phyloP scores from a whole-genome alignment of 2,329 filamentous ascomycete genomes.

The Calonectria fujianensis region DNA sequence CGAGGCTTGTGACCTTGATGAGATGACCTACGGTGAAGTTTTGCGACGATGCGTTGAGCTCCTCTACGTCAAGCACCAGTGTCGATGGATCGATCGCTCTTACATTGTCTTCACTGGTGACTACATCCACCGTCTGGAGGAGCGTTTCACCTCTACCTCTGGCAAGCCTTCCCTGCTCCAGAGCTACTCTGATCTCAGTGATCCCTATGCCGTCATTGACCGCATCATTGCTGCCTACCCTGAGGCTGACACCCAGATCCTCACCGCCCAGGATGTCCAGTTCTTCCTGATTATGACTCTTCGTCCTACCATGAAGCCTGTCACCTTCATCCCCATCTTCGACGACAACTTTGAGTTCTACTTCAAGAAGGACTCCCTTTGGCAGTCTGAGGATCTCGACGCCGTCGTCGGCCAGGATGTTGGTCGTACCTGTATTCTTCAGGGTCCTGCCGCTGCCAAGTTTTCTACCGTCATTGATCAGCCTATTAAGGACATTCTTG shows the following conservation, averaged over 20 bases:
- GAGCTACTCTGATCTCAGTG: conserved; percentile 89
- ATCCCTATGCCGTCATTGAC: conserved; percentile 86
- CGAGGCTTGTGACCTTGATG: conserved; percentile 89
- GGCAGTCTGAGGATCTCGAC: conserved; percentile 98
- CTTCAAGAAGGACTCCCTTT: conserved; percentile 99
- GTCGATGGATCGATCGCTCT: conserved; percentile 92
- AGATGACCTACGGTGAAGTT: conserved; percentile 96
- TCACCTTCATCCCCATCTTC: conserved; percentile 95
- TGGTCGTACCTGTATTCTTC: conserved; percentile 94
- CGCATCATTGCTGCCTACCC: conserved; percentile 89
- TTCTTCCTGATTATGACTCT: conserved; percentile 96
- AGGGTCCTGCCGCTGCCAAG: conserved; percentile 93
- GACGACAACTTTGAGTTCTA: conserved; percentile 99
- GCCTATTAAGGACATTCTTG: conserved; percentile 95
- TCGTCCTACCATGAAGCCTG: conserved; percentile 94
- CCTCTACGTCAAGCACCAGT: conserved; percentile 93
- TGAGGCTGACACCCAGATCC: conserved; percentile 90
- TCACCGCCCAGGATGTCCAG: conserved; percentile 98
- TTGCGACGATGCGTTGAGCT: conserved; percentile 91
- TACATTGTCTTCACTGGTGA: conserved; percentile 90
- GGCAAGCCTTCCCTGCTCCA: conserved; percentile 90
- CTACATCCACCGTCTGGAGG: conserved; percentile 97
- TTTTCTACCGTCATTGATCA: conserved; percentile 94
- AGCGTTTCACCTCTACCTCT: conserved; percentile 87
- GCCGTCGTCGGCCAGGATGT: conserved; percentile 98